Base-by-base conservation (phyloP, 345 rosid genomes). In the Conringia planisiliqua region DNA sequence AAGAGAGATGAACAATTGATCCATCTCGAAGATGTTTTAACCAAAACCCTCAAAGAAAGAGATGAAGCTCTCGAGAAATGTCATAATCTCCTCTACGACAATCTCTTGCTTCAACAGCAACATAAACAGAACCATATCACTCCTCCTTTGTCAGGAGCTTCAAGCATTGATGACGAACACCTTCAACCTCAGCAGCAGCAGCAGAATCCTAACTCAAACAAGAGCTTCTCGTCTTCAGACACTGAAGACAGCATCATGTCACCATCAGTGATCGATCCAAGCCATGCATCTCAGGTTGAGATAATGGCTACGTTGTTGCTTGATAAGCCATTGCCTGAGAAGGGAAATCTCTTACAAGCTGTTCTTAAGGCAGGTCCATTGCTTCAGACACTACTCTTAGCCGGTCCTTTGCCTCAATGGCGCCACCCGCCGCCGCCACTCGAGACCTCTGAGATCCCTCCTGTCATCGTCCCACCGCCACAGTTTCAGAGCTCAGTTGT, bases 331-430 rank as follows among this genome's bases (percentile, higher is more conserved):
- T 65, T 93, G 3, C 98, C 98, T 7, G 97, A 94, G 69, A 94
- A 94, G 72, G 98, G 97, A 3, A 88, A 88, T 84, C 93, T 94
- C 69, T 85, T 94, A 72, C 93, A 94, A 83, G 97, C 98, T 40
- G 97, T 91, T 40, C 85, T 91, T 87, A 85, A 87, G 83, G 96
- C 97, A 14, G 97, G 98, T 40, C 98, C 98, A 12, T 85, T 94
- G 33, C 82, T 94, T 71, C 91, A 91, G 77, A 94, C 98, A 10
- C 88, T 94, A 3, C 93, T 94, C 10, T 82, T 94, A 54, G 96
- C 97, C 0, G 98, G 97, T 36, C 97, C 97, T 17, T 78, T 94
- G 36, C 98, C 98, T 59, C 95, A 94, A 65, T 94, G 98, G 98
- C 88, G 87, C 47, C 95, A 91, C 81, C 98, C 98, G 1, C 98